phyloP scores from a whole-genome alignment of 345 rosid genomes.

The rapeseed (Brassica napus) region Da-Ae NC_063446.1:24357001-24357500 shows the following conservation, averaged over 20 bases:
- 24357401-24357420: slow-evolving; percentile 2
- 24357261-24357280: too few relatives aligned
- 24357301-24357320: not conserved
- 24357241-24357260: too few relatives aligned
- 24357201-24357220: too few relatives aligned
- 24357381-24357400: not conserved
- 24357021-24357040: slow-evolving; percentile 5
- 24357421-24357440: slow-evolving; percentile 8
- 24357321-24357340: slow-evolving; percentile 14
- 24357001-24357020: slow-evolving; percentile 16
- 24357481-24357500: slow-evolving; percentile 35
- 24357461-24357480: slow-evolving; percentile 4
- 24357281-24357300: too few relatives aligned
- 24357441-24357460: not conserved
- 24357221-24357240: too few relatives aligned
- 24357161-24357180: not conserved
- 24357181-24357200: slow-evolving; percentile 9
- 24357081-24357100: not conserved
- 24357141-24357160: slow-evolving; percentile 28
- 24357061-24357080: slow-evolving; percentile 8
- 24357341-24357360: not conserved
- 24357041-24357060: not conserved
- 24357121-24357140: not conserved
- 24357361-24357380: too few relatives aligned
- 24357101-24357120: not conserved